Evolutionary conservation across 2,329 filamentous ascomycete species (phyloP).

Genomic region (Daldinia eschscholtzii): DNA sequence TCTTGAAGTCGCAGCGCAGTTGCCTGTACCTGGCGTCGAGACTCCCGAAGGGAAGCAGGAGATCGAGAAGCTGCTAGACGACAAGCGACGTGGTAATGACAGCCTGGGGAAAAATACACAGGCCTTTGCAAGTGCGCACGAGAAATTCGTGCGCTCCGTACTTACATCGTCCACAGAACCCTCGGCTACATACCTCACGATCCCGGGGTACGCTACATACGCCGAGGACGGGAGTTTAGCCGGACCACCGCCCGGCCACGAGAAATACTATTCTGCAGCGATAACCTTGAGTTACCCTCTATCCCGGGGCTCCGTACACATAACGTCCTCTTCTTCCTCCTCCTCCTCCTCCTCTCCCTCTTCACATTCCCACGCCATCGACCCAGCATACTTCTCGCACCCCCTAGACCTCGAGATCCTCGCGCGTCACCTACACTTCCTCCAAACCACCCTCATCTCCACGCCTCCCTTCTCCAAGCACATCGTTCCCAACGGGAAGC

Average conservation of each 20-base stretch:
- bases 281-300: neutral
- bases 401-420: constrained; percentile 1
- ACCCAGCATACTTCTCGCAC: neutral
- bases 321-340: neutral
- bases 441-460: neutral
- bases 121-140: neutral
- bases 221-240: neutral
- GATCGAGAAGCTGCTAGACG: neutral
- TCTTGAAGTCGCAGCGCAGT: neutral
- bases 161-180: neutral
- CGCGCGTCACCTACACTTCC: constrained; percentile 3
- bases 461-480: neutral
- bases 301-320: constrained; percentile 4
- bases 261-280: neutral
- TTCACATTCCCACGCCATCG: neutral
- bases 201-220: neutral
- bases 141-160: neutral
- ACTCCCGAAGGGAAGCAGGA: neutral
- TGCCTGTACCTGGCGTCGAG: constrained; percentile 1
- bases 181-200: constrained; percentile 1
- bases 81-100: neutral
- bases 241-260: neutral
- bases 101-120: neutral
- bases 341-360: neutral
- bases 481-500: neutral